Conservation (phyloP, 2,329 filamentous ascomycete genomes). For the Neophaeococcomyces aloes region DNA sequence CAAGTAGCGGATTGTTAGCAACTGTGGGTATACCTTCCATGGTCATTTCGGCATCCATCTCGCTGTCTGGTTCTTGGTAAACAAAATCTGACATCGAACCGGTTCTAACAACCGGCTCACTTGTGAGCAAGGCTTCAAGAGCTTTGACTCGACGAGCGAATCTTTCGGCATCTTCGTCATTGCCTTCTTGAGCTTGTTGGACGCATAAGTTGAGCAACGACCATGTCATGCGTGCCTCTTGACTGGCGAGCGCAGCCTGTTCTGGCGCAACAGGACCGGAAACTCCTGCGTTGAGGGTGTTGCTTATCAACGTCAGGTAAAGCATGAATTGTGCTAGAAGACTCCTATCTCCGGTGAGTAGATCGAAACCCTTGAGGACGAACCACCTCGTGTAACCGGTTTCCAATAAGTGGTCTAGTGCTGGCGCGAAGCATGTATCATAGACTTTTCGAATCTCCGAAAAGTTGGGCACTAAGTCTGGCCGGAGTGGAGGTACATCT, state of each 20-base stretch:
- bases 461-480: slow-evolving; percentile 42
- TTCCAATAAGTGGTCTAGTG: slow-evolving; percentile 67
- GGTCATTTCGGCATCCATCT: slow-evolving; percentile 28
- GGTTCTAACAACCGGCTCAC: slow-evolving; percentile 16
- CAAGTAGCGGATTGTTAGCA: slow-evolving; percentile 6
- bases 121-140: slow-evolving; percentile 18
- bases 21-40: slow-evolving; percentile 26
- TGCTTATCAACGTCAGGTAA: slow-evolving; percentile 42
- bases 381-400: slow-evolving; percentile 59
- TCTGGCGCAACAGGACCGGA: slow-evolving; percentile 4
- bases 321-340: slow-evolving; percentile 58
- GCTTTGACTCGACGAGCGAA: slow-evolving; percentile 22
- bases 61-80: slow-evolving; percentile 19
- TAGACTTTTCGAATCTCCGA: slow-evolving; percentile 64
- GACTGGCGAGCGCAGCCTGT: slow-evolving; percentile 22
- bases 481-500: slow-evolving; percentile 44
- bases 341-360: slow-evolving; percentile 44
- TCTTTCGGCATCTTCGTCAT: slow-evolving; percentile 23
- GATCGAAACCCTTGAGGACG: slow-evolving; percentile 43
- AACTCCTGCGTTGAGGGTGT: slow-evolving; percentile 11
- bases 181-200: slow-evolving; percentile 22
- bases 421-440: slow-evolving; percentile 63
- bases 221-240: slow-evolving; percentile 44
- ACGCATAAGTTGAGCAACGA: slow-evolving; percentile 46
- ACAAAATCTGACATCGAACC: slow-evolving; percentile 21